phyloP scores from a whole-genome alignment of 306 rosid genomes.

The Arachis hypogaea region DNA sequence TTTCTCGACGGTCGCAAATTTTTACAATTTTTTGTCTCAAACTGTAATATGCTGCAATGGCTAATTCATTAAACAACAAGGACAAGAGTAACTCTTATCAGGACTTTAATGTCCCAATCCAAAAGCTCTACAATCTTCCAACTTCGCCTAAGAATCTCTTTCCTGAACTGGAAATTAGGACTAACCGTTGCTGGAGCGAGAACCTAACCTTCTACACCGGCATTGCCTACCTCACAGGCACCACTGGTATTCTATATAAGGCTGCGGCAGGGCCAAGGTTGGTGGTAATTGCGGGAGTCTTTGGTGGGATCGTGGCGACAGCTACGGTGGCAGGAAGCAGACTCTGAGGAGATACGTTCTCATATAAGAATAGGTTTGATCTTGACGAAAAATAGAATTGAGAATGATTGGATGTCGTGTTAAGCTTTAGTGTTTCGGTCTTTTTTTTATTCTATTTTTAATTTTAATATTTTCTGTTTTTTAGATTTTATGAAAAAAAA shows the following conservation, averaged over 20 bases:
- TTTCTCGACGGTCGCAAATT: too few species aligned
- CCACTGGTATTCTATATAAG: constrained; percentile 67
- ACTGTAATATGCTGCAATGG: too few species aligned
- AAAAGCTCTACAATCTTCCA: constrained; percentile 24
- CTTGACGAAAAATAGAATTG: background rate
- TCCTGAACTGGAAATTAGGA: constrained; percentile 53
- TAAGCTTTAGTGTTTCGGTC: too few species aligned
- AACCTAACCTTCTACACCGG: constrained; percentile 74
- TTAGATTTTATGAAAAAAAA: too few species aligned
- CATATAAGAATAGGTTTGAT: constrained; percentile 19
- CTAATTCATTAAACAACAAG: background rate
- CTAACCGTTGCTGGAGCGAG: constrained; percentile 67
- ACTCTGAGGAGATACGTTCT: constrained; percentile 60
- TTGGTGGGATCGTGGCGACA: constrained; percentile 67
- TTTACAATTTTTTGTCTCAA: too few species aligned
- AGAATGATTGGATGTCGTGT: background rate
- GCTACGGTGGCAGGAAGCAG: constrained; percentile 61
- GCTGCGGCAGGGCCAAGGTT: constrained; percentile 68
- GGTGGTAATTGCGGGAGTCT: constrained; percentile 70
- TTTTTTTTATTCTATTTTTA: too few species aligned
- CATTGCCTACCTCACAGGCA: constrained; percentile 62
- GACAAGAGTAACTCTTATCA: constrained; percentile 51
- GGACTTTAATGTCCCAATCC: constrained; percentile 63
- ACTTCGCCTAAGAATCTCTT: constrained; percentile 68
- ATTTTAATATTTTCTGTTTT: too few species aligned